These are phyloP conservation scores for Entomortierella beljakovae DNA, from an alignment of 192 early-diverging fungal genomes.

Conservation along the genomic window DNA sequence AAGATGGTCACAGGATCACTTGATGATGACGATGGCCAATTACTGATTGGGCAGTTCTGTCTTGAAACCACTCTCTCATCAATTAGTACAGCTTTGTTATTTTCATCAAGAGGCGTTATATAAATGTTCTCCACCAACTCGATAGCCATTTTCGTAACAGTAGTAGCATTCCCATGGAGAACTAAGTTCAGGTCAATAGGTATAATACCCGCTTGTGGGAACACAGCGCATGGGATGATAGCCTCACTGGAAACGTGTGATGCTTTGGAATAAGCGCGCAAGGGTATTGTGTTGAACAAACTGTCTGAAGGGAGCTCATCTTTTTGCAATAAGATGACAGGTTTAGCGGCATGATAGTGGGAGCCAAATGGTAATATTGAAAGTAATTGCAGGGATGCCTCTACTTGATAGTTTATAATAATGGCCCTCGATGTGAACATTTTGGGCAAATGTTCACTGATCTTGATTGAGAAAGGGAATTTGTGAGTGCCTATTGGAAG, in stretches of 20 bases:
- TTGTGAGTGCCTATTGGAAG: conserved; percentile 22
- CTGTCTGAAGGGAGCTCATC: conserved; percentile 31
- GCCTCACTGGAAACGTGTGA: conserved; percentile 16
- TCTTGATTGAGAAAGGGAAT: conserved; percentile 32
- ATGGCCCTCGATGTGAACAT: conserved; percentile 26
- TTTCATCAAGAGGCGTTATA: background rate
- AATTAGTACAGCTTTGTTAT: background rate
- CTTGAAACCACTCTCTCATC: conserved; percentile 41
- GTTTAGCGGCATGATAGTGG: conserved; percentile 2
- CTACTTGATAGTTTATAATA: conserved; percentile 34
- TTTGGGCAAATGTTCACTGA: conserved; percentile 16
- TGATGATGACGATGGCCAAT: conserved; percentile 30
- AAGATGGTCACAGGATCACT: conserved; percentile 25
- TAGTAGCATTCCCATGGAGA: conserved; percentile 37
- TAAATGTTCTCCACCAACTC: conserved; percentile 31
- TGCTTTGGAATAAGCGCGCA: conserved; percentile 14
- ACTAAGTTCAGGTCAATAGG: conserved; percentile 27
- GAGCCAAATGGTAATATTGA: conserved; percentile 36
- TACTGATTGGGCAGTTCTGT: conserved; percentile 35
- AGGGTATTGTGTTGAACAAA: conserved; percentile 24
- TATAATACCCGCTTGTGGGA: conserved; percentile 36
- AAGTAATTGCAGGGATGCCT: conserved; percentile 15
- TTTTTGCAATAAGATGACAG: conserved; percentile 33
- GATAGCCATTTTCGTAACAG: conserved; percentile 23
- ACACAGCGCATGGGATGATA: conserved; percentile 36